Base-by-base conservation (phyloP, 2,329 filamentous ascomycete species). In the Alternaria burnsii region DNA sequence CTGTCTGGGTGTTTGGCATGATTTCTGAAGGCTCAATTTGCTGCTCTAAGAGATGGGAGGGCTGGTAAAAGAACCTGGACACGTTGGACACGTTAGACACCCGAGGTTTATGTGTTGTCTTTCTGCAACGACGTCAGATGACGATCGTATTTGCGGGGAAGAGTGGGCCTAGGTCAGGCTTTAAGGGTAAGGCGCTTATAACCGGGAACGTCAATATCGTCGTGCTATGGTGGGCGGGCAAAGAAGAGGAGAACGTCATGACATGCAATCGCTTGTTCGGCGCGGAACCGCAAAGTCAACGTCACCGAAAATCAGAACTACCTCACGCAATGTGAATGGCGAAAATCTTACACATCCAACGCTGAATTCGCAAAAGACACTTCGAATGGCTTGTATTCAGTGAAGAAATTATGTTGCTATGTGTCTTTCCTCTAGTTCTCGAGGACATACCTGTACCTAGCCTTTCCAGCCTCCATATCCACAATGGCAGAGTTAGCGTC, bases 401-500 rank as follows among this genome's bases (percentile, higher is more conserved):
- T 26, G 36, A 22, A 38, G 24, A 50, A 26, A 9, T 20, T 26
- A 50, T 38, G 30, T 26, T 38, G 20, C 40, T n/a, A 14, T 8
- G 22, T 47, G 28, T 20, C 18, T 12, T 22, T 41, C 18, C 5
- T 26, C 59, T 72, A 69, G 50, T 74, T 74, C 62, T 69, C 61
- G 18, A 74, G 62, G 43, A 74, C 71, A 56, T 72, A 74, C 48
- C 82, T 71, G 63, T 82, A 84, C 64, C 82, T 77, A 43, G 79
- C 83, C 76, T 87, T 86, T 9, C 86, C 87, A 3, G 71, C 76
- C 11, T 84, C 82, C 78, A 89, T 82, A 65, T 89, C 87, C 16
- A 88, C 58, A 44, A 89, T 74, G 2, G 83, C 83, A 71, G 85
- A 72, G 72, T 89, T 89, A 1, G 73, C 76, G 24, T 78, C 72